Conservation (phyloP, 2,329 filamentous ascomycete species). For the Aspergillus luchuensis region DNA sequence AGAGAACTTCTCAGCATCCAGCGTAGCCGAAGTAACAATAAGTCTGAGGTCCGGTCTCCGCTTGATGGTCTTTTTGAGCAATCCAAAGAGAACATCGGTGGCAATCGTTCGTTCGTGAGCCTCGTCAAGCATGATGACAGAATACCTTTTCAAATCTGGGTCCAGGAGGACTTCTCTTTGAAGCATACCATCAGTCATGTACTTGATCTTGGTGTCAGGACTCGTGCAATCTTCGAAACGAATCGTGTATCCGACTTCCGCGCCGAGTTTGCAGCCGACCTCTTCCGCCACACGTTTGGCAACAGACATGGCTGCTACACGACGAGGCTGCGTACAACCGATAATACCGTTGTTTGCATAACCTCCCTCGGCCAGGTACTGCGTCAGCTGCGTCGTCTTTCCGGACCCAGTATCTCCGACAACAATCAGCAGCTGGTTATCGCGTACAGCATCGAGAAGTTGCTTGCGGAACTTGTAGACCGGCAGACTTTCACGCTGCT, state of each 20-base stretch:
- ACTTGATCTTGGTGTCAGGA: slow-evolving; percentile 90
- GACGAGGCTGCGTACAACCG: slow-evolving; percentile 93
- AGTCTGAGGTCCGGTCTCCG: slow-evolving; percentile 84
- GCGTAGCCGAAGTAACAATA: slow-evolving; percentile 93
- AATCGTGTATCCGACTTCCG: slow-evolving; percentile 95
- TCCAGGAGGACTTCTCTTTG: slow-evolving; percentile 93
- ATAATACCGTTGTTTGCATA: slow-evolving; percentile 87
- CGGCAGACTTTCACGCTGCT: slow-evolving; percentile 86
- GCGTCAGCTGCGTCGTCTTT: slow-evolving; percentile 94
- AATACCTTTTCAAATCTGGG: slow-evolving; percentile 84
- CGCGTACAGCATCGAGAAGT: slow-evolving; percentile 79
- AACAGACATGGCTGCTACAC: slow-evolving; percentile 96
- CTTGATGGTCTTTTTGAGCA: slow-evolving; percentile 91
- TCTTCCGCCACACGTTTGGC: slow-evolving; percentile 96
- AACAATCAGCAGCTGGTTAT: slow-evolving; percentile 91
- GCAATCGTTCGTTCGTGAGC: slow-evolving; percentile 96
- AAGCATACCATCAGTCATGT: slow-evolving; percentile 99
- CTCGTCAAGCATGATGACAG: slow-evolving; percentile 96
- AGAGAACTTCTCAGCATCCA: slow-evolving; percentile 97
- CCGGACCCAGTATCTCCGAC: slow-evolving; percentile 97
- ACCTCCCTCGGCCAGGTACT: slow-evolving; percentile 90
- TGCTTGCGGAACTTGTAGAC: slow-evolving; percentile 87
- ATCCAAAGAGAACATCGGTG: slow-evolving; percentile 90
- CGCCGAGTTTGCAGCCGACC: slow-evolving; percentile 84
- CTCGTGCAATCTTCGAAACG: slow-evolving; percentile 95